These are phyloP conservation scores for Nothophoma quercina DNA, from an alignment of 2,329 filamentous ascomycete species.

Conservation along the genomic window DNA sequence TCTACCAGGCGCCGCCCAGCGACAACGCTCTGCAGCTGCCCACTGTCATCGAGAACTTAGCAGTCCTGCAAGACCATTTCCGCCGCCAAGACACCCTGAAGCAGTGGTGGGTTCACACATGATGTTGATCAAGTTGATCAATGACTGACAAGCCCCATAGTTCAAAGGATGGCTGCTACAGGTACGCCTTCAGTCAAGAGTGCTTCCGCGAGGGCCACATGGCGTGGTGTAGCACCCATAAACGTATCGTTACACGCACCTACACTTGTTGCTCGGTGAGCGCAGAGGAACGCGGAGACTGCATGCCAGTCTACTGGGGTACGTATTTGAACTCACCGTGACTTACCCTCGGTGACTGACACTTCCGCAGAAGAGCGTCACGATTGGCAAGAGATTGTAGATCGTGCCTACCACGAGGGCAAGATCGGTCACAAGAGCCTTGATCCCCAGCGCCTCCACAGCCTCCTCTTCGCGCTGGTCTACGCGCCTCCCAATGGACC, in stretches of 20 bases:
- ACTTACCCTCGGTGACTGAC: not conserved
- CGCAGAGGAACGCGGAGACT: not conserved
- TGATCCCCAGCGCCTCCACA: not conserved
- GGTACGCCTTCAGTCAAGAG: not conserved
- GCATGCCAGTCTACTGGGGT: slow-evolving; percentile 5
- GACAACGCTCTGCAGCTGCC: not conserved
- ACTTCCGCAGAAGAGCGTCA: not conserved
- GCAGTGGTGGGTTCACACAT: not conserved
- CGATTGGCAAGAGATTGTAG: slow-evolving; percentile 1
- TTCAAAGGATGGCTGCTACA: not conserved
- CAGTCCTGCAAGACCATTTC: not conserved
- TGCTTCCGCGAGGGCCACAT: slow-evolving; percentile 12
- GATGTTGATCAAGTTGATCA: too few species aligned
- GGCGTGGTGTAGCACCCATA: slow-evolving; percentile 5
- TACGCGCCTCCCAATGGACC: not conserved
- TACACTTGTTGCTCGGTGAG: slow-evolving; percentile 2
- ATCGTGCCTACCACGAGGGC: not conserved
- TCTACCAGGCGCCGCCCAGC: not conserved
- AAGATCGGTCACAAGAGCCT: not conserved
- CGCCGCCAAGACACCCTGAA: not conserved
- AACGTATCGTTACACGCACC: slow-evolving; percentile 1
- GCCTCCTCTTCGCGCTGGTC: not conserved
- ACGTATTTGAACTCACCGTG: too few species aligned
- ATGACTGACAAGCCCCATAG: not conserved
- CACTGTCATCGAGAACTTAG: not conserved